phyloP scores from a whole-genome alignment of 192 early-diverging fungal genomes.

The Coemansia sp. region DNA sequence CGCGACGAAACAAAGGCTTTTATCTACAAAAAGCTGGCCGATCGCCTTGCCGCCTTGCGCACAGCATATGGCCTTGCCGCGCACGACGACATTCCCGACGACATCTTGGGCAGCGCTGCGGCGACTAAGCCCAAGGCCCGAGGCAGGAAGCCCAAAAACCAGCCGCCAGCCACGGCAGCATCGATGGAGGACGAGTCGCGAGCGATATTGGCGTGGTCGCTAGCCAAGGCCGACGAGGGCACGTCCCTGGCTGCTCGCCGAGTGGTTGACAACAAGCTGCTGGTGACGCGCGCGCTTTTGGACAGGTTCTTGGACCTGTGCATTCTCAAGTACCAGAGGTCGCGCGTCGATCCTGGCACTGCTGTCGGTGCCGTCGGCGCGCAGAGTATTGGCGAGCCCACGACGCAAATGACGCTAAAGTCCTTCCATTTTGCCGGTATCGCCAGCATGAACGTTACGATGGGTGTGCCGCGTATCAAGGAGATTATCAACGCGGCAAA shows the following conservation, averaged over 20 bases:
- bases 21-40: slow-evolving; percentile 60
- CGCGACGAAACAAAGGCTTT: slow-evolving; percentile 64
- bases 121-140: slow-evolving; percentile 21
- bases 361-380: slow-evolving; percentile 98
- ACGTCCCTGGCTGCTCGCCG: slow-evolving; percentile 44
- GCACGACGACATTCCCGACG: slow-evolving; percentile 18
- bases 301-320: slow-evolving; percentile 78
- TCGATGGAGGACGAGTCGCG: slow-evolving; percentile 6
- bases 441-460: slow-evolving; percentile 97
- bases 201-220: slow-evolving; percentile 31
- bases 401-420: slow-evolving; percentile 99
- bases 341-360: slow-evolving; percentile 94
- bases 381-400: slow-evolving; percentile 97
- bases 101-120: neutral
- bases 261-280: slow-evolving; percentile 65
- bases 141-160: slow-evolving; percentile 38
- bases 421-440: slow-evolving; percentile 99
- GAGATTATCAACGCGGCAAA: slow-evolving; percentile 99
- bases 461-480: slow-evolving; percentile 99
- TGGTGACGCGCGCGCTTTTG: slow-evolving; percentile 77
- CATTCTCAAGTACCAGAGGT: slow-evolving; percentile 80
- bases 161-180: slow-evolving; percentile 12
- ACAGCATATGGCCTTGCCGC: slow-evolving; percentile 35
- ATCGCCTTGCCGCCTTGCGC: slow-evolving; percentile 63
- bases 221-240: slow-evolving; percentile 24